Conservation (phyloP, 345 rosid genomes). For the Arabidopsis suecica region DNA sequence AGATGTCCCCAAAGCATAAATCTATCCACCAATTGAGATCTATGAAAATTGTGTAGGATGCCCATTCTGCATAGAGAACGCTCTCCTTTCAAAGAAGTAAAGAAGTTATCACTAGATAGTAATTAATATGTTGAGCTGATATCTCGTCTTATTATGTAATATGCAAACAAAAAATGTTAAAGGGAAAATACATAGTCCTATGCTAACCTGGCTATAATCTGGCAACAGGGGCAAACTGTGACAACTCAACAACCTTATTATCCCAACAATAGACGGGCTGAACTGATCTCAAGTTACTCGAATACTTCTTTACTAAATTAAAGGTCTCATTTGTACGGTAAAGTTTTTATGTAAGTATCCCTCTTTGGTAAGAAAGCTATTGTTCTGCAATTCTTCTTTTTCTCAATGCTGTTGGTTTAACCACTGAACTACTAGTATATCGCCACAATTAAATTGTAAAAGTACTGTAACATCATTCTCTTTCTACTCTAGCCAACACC, state of each 20-base stretch:
- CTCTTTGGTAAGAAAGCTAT: not conserved
- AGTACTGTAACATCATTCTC: not conserved
- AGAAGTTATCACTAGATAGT: not conserved
- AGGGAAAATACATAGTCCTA: constrained; percentile 5
- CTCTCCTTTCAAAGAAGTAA: too few relatives aligned
- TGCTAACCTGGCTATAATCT: not conserved
- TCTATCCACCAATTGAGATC: too few relatives aligned
- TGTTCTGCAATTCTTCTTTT: not conserved
- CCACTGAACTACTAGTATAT: not conserved
- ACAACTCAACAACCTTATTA: not conserved
- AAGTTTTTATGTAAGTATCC: not conserved
- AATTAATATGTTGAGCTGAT: too few relatives aligned
- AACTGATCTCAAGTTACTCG: not conserved
- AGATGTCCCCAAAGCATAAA: too few relatives aligned
- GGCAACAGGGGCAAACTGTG: not conserved
- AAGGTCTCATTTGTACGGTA: not conserved
- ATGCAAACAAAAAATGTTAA: not conserved
- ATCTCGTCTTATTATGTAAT: not conserved
- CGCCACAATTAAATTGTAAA: not conserved
- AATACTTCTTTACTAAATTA: not conserved
- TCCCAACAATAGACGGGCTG: not conserved
- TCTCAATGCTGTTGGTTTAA: not conserved
- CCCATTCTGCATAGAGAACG: too few relatives aligned
- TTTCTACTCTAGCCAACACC: constrained; percentile 16
- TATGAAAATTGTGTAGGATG: too few relatives aligned